Percentiles rank a stretch among this genome's conserved stretches.
Conservation (phyloP, 2,329 filamentous ascomycete species). For the Nothopassalora personata region DNA sequence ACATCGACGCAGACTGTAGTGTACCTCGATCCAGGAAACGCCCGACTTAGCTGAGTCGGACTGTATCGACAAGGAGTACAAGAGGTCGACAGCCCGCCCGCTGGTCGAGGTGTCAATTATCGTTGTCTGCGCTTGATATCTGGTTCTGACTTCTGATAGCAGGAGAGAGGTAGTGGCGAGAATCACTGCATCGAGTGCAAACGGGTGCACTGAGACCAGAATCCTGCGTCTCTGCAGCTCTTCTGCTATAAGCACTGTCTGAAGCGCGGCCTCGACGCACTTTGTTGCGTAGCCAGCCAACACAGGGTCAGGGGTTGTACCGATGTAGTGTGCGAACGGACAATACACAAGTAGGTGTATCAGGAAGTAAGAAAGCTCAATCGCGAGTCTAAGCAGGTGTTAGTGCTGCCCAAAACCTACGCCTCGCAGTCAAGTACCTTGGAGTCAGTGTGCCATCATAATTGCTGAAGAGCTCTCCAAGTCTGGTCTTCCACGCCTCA, state of each 20-base stretch:
- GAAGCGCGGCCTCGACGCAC: neutral
- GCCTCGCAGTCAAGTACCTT: neutral
- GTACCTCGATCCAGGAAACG: neutral
- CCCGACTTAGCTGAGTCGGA: neutral
- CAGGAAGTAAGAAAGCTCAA: neutral
- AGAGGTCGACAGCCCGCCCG: neutral
- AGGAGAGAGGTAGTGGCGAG: neutral
- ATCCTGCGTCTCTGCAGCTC: neutral
- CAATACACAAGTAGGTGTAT: neutral
- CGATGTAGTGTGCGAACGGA: neutral
- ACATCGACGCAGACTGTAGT: neutral
- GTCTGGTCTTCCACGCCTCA: neutral
- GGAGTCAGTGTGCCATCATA: neutral
- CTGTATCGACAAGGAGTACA: neutral
- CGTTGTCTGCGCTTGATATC: neutral
- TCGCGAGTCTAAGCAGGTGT: neutral
- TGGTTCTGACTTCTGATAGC: neutral
- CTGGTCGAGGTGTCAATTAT: neutral
- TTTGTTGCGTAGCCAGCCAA: neutral
- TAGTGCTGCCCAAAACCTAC: neutral
- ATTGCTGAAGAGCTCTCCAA: neutral
- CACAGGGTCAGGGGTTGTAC: neutral
- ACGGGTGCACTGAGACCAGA: neutral
- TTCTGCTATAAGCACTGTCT: neutral
- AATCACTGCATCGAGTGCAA: neutral